phyloP scores from a whole-genome alignment of 768 basidiomycete genomes.

The Termitomyces titanicus region DNA sequence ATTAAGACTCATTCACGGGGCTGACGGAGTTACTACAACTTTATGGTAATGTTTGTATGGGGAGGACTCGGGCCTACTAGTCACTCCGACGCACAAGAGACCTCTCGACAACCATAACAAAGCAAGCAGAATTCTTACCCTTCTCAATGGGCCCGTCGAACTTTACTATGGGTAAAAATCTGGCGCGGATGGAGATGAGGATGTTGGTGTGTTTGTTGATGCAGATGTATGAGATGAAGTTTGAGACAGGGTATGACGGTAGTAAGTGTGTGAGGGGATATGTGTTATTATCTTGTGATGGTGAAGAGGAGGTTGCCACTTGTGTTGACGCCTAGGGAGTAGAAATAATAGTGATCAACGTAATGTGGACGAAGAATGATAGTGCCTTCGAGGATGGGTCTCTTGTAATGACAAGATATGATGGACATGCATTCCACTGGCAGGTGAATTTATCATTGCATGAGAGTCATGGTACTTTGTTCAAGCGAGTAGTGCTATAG shows the following conservation, averaged over 20 bases:
- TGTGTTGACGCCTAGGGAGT: slow-evolving; percentile 26
- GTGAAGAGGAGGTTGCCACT: slow-evolving; percentile 28
- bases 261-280: slow-evolving; percentile 27
- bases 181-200: slow-evolving; percentile 38
- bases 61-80: too few species aligned
- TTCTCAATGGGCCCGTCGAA: slow-evolving; percentile 39
- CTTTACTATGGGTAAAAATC: slow-evolving; percentile 40
- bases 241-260: slow-evolving; percentile 28
- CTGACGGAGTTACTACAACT: too few species aligned
- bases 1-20: too few species aligned
- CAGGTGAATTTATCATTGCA: too few species aligned
- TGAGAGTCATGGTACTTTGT: too few species aligned
- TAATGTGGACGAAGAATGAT: too few species aligned
- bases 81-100: slow-evolving; percentile 17
- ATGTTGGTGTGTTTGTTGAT: slow-evolving; percentile 34
- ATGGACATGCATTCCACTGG: too few species aligned
- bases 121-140: slow-evolving; percentile 33
- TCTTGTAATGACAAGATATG: too few species aligned
- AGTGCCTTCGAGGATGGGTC: too few species aligned
- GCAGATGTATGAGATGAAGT: slow-evolving; percentile 33
- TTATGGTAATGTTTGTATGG: too few species aligned
- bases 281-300: slow-evolving; percentile 33
- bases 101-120: slow-evolving; percentile 19
- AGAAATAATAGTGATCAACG: too few species aligned
- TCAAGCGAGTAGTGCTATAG: too few species aligned